These are phyloP conservation scores for Eucalyptus polybractea DNA, from an alignment of 345 rosid genomes.

Conservation along the genomic window DNA sequence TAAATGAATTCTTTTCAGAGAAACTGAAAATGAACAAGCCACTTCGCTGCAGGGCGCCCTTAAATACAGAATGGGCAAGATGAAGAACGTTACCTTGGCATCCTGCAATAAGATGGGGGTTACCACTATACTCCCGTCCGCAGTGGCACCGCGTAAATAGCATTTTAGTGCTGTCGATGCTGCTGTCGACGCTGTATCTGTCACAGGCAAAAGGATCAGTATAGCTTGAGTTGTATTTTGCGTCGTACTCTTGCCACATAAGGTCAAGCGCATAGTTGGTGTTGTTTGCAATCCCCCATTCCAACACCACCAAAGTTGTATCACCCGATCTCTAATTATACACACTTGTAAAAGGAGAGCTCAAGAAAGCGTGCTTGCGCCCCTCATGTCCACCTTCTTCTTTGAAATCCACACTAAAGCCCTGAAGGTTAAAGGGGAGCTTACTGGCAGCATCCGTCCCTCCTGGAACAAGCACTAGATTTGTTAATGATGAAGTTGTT, in stretches of 20 bases:
- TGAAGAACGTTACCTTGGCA: not conserved
- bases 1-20: not conserved
- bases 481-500: too few species aligned
- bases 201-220: not conserved
- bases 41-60: not conserved
- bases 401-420: too few species aligned
- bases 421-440: too few species aligned
- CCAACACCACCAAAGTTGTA: too few species aligned
- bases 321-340: too few species aligned
- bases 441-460: too few species aligned
- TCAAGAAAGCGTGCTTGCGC: too few species aligned
- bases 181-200: not conserved
- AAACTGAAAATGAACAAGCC: not conserved
- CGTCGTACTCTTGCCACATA: not conserved
- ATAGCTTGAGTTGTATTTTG: too few species aligned
- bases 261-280: not conserved
- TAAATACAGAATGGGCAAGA: not conserved
- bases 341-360: too few species aligned
- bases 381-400: too few species aligned
- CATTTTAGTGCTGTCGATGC: not conserved
- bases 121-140: not conserved
- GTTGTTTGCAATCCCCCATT: too few species aligned
- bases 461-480: not conserved
- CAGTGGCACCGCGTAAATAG: not conserved
- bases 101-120: not conserved